Evolutionary conservation across 2,329 filamentous ascomycete genomes (phyloP), one percentile per base, ranked within the genome.

Genomic region (Pyrenophora seminiperda): DNA sequence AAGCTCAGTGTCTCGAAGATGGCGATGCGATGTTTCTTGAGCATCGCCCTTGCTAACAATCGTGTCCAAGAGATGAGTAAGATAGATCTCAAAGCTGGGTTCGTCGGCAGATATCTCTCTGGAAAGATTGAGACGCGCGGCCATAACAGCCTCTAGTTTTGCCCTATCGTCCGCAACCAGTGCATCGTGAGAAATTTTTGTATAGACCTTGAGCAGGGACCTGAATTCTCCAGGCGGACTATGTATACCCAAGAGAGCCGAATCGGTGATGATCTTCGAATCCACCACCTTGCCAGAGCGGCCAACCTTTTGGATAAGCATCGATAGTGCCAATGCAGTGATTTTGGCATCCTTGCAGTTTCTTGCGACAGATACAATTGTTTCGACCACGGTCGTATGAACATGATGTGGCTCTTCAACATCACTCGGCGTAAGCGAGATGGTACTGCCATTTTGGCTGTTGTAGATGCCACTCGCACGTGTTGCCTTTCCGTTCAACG

Each of bases 291-390:
- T 80, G 65, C 85, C 94, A 47, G 97, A 85, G 73, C 94, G 93
- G 53, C 88, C 87, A 50, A 97, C 83, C 73, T 99, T 97, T 68
- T 99, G 94, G n/a, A 96, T 76, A 18, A 99, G 83, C 86, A 99
- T 97, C 1, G 91, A 95, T 63, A 97, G 89, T 2, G 92, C 93
- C 43, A 99, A 79, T 4, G 92, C 92, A 5, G 89, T 94, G 45
- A 99, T 96, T 75, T 97, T 96, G 52, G 91, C 86, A 65, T 99
- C 92, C 39, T 88, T 83, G 68, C 87, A 91, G 49, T 84, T 86
- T 17, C 82, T 84, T 1, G 94, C 91, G 68, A 99, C 90, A n/a
- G 86, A 87, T 49, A 95, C 93, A 54, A 99, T 93, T 0, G 93
- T 91, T 67, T 95, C 87, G n/a, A 97, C 86, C n/a, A 97, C 88